Percentiles rank a stretch among this genome's conserved stretches.
Evolutionary conservation across 805 yeast species (phyloP).

Genomic region (Pachysolen tannophilus): DNA sequence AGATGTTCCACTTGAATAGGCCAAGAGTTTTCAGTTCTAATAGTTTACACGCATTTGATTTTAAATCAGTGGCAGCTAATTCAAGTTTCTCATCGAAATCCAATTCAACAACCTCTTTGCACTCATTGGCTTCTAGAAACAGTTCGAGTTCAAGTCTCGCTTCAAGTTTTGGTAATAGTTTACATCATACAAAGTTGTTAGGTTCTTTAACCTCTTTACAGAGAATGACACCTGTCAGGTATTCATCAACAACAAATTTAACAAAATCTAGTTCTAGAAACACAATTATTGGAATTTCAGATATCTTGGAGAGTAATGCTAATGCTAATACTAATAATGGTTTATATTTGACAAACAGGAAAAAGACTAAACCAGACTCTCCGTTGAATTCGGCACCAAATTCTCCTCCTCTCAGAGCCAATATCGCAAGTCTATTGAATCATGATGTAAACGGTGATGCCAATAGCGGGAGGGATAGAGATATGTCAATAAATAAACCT

Average conservation of each 20-base stretch:
- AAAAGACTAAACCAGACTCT: constrained; percentile 31
- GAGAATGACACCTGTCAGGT: constrained; percentile 51
- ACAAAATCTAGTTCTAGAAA: constrained; percentile 8
- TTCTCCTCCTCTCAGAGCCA: constrained; percentile 23
- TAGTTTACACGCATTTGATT: too few relatives aligned
- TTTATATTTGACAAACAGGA: too few relatives aligned
- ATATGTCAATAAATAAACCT: neutral
- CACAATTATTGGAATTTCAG: constrained; percentile 16
- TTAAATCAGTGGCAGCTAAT: too few relatives aligned
- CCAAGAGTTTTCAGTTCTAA: too few relatives aligned
- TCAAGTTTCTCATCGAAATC: too few relatives aligned
- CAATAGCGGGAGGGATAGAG: neutral
- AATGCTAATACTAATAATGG: constrained; percentile 36
- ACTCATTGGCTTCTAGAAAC: constrained; percentile 15
- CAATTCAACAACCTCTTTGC: constrained; percentile 23
- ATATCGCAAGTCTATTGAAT: constrained; percentile 6
- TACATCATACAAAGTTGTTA: constrained; percentile 13
- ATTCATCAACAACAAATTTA: constrained; percentile 12
- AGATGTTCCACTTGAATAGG: too few relatives aligned
- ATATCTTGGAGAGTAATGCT: constrained; percentile 25
- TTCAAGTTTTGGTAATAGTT: constrained; percentile 9
- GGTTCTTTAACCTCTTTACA: constrained; percentile 42
- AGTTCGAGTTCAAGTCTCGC: constrained; percentile 16
- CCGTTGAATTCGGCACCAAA: constrained; percentile 15
- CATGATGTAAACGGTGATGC: neutral